Base-by-base conservation (phyloP, 1,284 basidiomycete genomes). In the Ceratobasidium sp. region DNA sequence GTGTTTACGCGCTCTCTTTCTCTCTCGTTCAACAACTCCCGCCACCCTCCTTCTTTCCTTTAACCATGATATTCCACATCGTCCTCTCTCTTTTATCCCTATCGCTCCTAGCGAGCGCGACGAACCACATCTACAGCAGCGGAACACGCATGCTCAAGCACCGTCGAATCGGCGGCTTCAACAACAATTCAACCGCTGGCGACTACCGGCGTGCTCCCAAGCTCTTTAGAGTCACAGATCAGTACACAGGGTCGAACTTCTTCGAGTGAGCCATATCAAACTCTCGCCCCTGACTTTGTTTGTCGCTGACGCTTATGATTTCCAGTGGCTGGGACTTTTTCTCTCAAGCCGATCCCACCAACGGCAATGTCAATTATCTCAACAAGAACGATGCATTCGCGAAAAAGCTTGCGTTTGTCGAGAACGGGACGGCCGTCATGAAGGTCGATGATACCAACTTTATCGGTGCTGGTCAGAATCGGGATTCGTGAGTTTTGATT, bases 321-420 rank as follows among this genome's bases (percentile, higher is more conserved):
- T 32, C 16, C 34, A 62, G 28, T 58, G 16, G 30, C 12, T 92
- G 87, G 87, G 78, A 86, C 50, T 92, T 90, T 81, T 91, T 86
- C 80, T 83, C 82, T 18, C 79, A 76, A 8, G 18, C 79, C 8
- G 91, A 93, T 78, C 91, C 91, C 1, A 92, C 91, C 0, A 79
- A 85, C 71, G 91, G 90, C 30, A 80, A 80, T 43, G 90, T 91
- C 57, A 82, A 84, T 55, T 92, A 87, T 79, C 80, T 86, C 75
- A 80, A 78, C 58, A 78, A 81, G 73, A 77, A 80, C 4, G 79
- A 83, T 32, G 89, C 89, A 1, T 80, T 80, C 59, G 76, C 78
- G 12, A 81, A 84, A 43, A 83, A 84, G 3, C 84, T 93, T 43
- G 87, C 89, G 0, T 88, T 83, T 76, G 85, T 91, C 28, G 82